Percentiles rank a stretch among this genome's conserved stretches.
Evolutionary conservation across 2,329 filamentous ascomycete genomes (phyloP).

Genomic region (Aureobasidium sp.): DNA sequence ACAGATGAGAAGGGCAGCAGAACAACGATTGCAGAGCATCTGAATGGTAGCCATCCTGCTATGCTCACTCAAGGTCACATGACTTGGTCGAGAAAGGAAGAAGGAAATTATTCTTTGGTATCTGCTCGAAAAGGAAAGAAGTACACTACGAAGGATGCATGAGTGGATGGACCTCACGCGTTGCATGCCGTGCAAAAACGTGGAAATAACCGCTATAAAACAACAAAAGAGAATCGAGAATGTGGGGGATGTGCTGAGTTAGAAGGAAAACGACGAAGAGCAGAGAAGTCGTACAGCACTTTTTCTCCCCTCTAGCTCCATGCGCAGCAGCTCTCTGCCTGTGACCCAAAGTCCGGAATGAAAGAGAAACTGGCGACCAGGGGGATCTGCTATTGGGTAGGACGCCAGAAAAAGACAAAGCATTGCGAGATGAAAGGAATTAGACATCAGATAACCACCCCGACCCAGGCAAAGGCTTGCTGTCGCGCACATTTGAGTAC

Average conservation of each 20-base stretch:
- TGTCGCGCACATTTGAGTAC: constrained; percentile 8
- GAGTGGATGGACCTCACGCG: background rate
- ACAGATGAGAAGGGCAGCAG: background rate
- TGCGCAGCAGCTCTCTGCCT: background rate
- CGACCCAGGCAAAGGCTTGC: constrained; percentile 11
- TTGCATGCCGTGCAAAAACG: background rate
- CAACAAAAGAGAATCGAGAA: constrained; percentile 7
- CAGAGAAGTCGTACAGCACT: background rate
- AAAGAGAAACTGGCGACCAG: background rate
- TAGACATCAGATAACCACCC: constrained; percentile 8
- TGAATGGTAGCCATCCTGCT: background rate
- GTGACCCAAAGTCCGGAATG: background rate
- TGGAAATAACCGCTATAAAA: constrained; percentile 7
- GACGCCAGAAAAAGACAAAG: background rate
- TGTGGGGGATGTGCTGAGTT: background rate
- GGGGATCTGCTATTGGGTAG: background rate
- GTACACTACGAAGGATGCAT: constrained; percentile 9
- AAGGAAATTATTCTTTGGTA: constrained; percentile 9
- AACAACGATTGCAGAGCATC: background rate
- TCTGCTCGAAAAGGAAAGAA: constrained; percentile 9
- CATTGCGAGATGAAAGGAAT: background rate
- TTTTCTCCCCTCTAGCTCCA: constrained; percentile 10
- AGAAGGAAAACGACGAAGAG: background rate
- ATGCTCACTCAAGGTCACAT: background rate
- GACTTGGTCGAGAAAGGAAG: background rate